Conservation (phyloP, 2,329 filamentous ascomycete genomes). For the Colletotrichum orchidophilum region DNA sequence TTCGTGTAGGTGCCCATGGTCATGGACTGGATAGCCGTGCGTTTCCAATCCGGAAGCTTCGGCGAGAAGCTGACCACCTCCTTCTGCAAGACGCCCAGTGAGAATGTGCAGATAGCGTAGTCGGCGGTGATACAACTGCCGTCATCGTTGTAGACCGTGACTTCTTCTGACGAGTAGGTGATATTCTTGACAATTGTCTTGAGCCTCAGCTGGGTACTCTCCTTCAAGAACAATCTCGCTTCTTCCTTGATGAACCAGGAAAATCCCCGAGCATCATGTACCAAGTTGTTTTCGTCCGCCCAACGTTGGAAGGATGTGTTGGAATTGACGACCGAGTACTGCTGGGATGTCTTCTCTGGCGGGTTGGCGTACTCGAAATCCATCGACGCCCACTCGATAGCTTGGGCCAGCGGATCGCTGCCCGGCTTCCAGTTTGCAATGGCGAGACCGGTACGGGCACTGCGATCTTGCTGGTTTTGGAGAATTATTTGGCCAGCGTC, state of each 20-base stretch:
- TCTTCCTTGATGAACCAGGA: constrained; percentile 65
- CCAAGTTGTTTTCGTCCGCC: constrained; percentile 69
- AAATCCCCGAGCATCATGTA: constrained; percentile 70
- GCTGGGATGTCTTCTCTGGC: constrained; percentile 64
- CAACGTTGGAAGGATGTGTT: constrained; percentile 72
- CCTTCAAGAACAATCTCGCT: constrained; percentile 64
- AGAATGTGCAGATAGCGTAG: constrained; percentile 74
- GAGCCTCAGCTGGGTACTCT: constrained; percentile 67
- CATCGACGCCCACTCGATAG: constrained; percentile 67
- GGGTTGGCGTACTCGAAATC: constrained; percentile 69
- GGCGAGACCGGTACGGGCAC: constrained; percentile 65
- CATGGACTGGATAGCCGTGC: constrained; percentile 69
- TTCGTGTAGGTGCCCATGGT: constrained; percentile 79
- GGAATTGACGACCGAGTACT: constrained; percentile 64
- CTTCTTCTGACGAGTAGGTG: constrained; percentile 59
- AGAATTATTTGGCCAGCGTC: constrained; percentile 66
- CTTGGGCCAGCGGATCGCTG: constrained; percentile 63
- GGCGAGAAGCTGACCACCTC: constrained; percentile 67
- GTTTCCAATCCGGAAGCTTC: constrained; percentile 70
- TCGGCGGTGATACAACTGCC: constrained; percentile 66
- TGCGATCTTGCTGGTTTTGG: constrained; percentile 70
- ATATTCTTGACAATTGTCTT: constrained; percentile 66
- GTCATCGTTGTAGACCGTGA: constrained; percentile 62
- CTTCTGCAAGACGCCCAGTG: constrained; percentile 73
- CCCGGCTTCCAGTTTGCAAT: constrained; percentile 71